Evolutionary conservation across 2,329 filamentous ascomycete genomes (phyloP), one percentile per base, ranked within the genome.

Genomic region (Penicillium sp.): DNA sequence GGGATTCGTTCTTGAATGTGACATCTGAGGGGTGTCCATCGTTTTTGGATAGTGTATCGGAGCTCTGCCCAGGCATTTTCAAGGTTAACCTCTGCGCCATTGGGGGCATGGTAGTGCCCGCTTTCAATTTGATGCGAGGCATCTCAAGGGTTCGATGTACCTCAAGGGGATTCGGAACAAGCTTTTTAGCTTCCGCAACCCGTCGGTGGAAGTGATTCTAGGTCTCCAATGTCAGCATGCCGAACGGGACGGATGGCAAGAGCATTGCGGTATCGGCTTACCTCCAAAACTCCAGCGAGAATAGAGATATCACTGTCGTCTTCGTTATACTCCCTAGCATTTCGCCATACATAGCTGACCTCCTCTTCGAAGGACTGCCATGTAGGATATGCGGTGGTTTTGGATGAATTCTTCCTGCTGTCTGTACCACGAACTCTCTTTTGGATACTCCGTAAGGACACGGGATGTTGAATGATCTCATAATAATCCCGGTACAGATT

Each of bases 261-360:
- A 47, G 7, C 49, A 45, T 23, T 29, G 56, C 25, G 29, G 29
- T 33, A 33, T 56, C 40, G 49, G 66, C 75, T 52, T 78, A 91
- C 90, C 84, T 95, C 88, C 7, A 97, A 84, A 59, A 94, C 87
- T 49, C 87, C 84, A 0, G 91, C 91, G 60, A 94, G 80, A 23
- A 84, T 81, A 62, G 87, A 91, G 51, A 96, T 93, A 17, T 91
- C 89, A 69, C 93, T 96, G 4, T 89, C 90, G 70, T 96, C 92
- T 73, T 96, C 91, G 65, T 97, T 97, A 79, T 93, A 97, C 58
- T 88, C 88, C 68, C 87, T 89, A 0, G 92, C 91, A 73, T 97
- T 97, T 49, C 83, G 84, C 93, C 93, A 97, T 43, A 97, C 86
- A 52, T 90, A 82, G 67, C 87, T 89, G 13, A 90, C 82, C 68